Evolutionary conservation across 805 yeast genomes (phyloP).

Genomic region (Millerago galiae): DNA sequence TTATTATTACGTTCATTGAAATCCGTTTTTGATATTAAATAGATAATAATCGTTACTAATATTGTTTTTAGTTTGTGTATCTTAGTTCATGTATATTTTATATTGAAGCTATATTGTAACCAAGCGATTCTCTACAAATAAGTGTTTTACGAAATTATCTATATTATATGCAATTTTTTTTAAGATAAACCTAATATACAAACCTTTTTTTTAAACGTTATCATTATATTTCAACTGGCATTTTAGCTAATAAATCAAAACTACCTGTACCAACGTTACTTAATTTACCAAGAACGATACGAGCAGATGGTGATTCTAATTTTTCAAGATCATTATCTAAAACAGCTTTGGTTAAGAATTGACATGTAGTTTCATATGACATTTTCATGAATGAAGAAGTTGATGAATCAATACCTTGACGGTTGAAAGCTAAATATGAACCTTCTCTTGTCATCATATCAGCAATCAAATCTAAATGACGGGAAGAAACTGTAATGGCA

Average conservation of each 20-base stretch:
- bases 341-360: constrained; percentile 93
- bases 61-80: neutral
- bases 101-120: neutral
- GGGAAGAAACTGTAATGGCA: constrained; percentile 85
- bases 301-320: constrained; percentile 86
- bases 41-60: constrained; percentile 3
- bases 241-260: constrained; percentile 62
- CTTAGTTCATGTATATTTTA: constrained; percentile 2
- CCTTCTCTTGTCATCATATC: constrained; percentile 99
- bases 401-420: constrained; percentile 96
- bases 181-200: constrained; percentile 1
- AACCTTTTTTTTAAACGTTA: neutral
- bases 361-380: constrained; percentile 98
- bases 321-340: constrained; percentile 86
- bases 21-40: constrained; percentile 74
- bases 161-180: constrained; percentile 2
- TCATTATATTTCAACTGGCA: constrained; percentile 19
- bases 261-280: constrained; percentile 94
- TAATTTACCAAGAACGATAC: constrained; percentile 87
- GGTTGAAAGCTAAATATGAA: constrained; percentile 88
- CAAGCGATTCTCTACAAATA: too few relatives aligned
- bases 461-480: constrained; percentile 95
- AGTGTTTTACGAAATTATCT: neutral
- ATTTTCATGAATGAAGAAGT: constrained; percentile 97
- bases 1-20: constrained; percentile 81